Conservation (phyloP, 1,284 basidiomycete genomes). For the Puccinia coronata region DNA sequence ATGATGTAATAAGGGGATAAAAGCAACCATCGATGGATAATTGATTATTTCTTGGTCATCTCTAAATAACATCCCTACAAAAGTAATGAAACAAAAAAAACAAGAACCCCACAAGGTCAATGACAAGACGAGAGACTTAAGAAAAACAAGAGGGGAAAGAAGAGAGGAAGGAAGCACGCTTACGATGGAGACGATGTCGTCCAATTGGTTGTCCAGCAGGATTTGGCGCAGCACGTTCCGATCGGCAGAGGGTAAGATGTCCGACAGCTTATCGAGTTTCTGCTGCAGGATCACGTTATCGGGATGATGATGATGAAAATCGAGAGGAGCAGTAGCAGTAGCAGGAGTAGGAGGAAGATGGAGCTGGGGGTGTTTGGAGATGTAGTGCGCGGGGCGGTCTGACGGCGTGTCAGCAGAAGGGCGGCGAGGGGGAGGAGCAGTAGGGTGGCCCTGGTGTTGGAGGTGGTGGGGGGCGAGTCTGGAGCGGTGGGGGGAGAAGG, state of each 20-base stretch:
- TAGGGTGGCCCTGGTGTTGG: not conserved
- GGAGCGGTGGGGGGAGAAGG: not conserved
- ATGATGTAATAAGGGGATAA: no score
- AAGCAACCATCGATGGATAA: no score
- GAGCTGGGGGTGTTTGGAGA: not conserved
- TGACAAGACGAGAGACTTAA: no score
- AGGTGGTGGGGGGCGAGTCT: not conserved
- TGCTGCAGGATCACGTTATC: not conserved
- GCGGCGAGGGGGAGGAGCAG: not conserved
- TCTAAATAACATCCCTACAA: not conserved
- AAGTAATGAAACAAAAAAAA: not conserved
- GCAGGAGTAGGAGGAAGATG: not conserved
- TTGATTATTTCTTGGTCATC: no score
- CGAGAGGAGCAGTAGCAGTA: no score
- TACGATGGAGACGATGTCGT: constrained; percentile 40
- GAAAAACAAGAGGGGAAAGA: not conserved
- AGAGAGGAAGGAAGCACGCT: not conserved
- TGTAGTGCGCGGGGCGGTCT: no score
- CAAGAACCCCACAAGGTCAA: not conserved
- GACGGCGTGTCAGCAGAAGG: no score
- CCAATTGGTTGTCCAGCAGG: constrained; percentile 11
- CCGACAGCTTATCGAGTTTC: constrained; percentile 12
- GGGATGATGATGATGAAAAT: no score
- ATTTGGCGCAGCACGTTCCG: not conserved
- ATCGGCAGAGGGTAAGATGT: constrained; percentile 26